Evolutionary conservation across 2,329 filamentous ascomycete species (phyloP), one percentile per base, ranked within the genome.

Genomic region (Dactylonectria macrodidyma): DNA sequence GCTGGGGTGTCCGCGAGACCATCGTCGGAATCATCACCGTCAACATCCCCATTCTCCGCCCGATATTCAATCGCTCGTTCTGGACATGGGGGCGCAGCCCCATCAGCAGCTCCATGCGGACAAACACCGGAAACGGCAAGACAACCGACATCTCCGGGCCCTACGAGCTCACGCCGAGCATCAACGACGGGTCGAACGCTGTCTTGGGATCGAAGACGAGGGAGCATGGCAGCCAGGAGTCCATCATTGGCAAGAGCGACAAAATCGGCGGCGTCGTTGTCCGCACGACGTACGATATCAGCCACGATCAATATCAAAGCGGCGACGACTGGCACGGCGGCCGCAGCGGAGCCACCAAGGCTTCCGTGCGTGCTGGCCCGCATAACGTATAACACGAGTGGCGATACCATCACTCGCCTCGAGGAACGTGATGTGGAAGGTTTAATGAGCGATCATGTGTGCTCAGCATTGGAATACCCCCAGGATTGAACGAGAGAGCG

Each of bases 1-100:
- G 59, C 47, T 77, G 73, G 75, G 74, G 74, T 1, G 74, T 78
- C 5, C 74, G 76, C 0, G 75, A 78, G 26, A 78, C 74, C 62
- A 80, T 83, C 51, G 80, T 83, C 41, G 80, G 78, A 16, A 79
- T 83, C 30, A 77, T 83, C 41, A 78, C 79, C 14, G 79, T 83
- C 64, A 82, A 81, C 59, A 68, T 75, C 0, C 71, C 73, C 0
- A 65, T 74, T 2, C 55, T 75, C 0, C 47, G 71, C 26, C 67
- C 67, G 0, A 33, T 73, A 0, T 75, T 75, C n/a, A 47, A 62
- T 1, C 59, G 46, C 1, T 30, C 58, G 0, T 75, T 75, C 14
- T 75, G 71, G 71, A 59, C 67, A 0, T 38, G 36, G 0, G 46
- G 66, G 2, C 19, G 34, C 4, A 6, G 47, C 0, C 54, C 19